These are phyloP conservation scores for Candida orba DNA, from an alignment of 805 yeast species.

Conservation along the genomic window DNA sequence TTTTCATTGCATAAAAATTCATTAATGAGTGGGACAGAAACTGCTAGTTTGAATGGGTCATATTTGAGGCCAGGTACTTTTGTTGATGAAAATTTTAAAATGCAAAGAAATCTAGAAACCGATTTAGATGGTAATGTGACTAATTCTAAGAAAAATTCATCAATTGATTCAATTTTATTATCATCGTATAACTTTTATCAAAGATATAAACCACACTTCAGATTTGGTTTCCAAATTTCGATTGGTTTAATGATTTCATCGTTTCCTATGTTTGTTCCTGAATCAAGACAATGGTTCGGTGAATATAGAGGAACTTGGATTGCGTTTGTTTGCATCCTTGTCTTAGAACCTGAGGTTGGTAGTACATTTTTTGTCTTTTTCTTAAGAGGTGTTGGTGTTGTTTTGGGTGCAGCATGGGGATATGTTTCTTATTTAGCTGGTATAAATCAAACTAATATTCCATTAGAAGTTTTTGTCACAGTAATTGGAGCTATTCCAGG, in stretches of 20 bases:
- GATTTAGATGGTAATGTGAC: slow-evolving; percentile 1
- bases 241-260: slow-evolving; percentile 40
- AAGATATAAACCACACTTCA: slow-evolving; percentile 28
- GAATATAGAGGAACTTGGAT: slow-evolving; percentile 44
- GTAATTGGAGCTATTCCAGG: slow-evolving; percentile 39
- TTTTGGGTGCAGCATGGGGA: slow-evolving; percentile 44
- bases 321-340: slow-evolving; percentile 44
- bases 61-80: neutral
- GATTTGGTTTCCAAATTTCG: slow-evolving; percentile 40
- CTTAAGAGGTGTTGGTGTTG: slow-evolving; percentile 39
- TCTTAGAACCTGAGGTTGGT: slow-evolving; percentile 44
- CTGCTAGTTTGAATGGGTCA: slow-evolving; percentile 29
- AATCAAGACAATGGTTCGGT: slow-evolving; percentile 41
- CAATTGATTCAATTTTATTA: neutral
- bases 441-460: slow-evolving; percentile 31
- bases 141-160: neutral
- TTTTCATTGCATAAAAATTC: slow-evolving; percentile 20
- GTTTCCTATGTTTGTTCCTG: slow-evolving; percentile 44
- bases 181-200: slow-evolving; percentile 6
- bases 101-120: neutral
- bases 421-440: slow-evolving; percentile 40
- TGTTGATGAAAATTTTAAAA: neutral
- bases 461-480: slow-evolving; percentile 35
- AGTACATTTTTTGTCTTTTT: slow-evolving; percentile 42
- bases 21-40: slow-evolving; percentile 24